A percentile compares a stretch with the other conserved stretches of the same genome.
phyloP scores from a whole-genome alignment of 148 eudicot genomes.

The Amaranthus hypochondriacus region DNA sequence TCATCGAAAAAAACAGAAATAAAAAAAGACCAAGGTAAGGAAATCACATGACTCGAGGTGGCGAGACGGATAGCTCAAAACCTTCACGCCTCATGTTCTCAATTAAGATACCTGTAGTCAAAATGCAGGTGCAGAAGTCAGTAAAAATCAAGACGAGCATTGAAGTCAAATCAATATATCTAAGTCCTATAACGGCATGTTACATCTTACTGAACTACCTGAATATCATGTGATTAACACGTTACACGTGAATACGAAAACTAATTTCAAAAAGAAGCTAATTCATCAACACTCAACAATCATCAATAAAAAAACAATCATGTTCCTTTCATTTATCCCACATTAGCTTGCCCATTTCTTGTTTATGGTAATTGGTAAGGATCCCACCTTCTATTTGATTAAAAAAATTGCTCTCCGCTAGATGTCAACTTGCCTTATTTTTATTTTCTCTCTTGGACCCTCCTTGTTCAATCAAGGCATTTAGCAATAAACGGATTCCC shows the following conservation, averaged over 20 bases:
- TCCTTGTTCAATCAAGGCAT: no score
- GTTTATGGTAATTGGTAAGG: no score
- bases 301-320: background rate
- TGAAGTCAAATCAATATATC: background rate
- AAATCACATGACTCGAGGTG: constrained; percentile 97
- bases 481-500: no score
- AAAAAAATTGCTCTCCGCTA: no score
- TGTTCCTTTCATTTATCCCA: no score
- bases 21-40: background rate
- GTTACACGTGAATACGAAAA: background rate
- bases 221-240: background rate
- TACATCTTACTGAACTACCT: background rate
- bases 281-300: background rate
- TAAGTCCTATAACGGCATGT: background rate
- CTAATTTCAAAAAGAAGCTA: background rate
- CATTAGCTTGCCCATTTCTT: no score
- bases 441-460: no score
- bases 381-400: no score
- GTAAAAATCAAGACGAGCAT: constrained; percentile 9
- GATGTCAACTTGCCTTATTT: no score
- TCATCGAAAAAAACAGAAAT: background rate
- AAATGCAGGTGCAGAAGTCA: constrained; percentile 12
- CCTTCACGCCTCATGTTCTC: constrained; percentile 99
- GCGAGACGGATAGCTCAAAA: constrained; percentile 95
- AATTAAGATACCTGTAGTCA: constrained; percentile 70